Base-by-base conservation (phyloP, 257 asterid species). In the Cordia subcordata region DNA sequence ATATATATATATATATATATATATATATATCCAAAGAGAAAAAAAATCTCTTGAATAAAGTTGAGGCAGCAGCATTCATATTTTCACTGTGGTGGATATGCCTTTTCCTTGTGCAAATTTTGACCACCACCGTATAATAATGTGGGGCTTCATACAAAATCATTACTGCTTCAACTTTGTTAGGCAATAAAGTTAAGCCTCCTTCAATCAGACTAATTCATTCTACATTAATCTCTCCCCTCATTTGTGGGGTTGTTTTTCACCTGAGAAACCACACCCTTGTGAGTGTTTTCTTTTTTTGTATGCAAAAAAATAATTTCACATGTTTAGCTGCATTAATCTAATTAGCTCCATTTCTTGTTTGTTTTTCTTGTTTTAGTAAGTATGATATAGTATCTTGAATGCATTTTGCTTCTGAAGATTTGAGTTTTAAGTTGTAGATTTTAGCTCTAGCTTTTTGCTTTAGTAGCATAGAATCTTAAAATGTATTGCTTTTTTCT, bases 151-250 rank as follows among this genome's bases (percentile, higher is more conserved):
- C 62, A 51, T 68, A 60, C 69, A 37, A 58, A 69, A 75, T 82
- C 87, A 84, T 82, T 80, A 68, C 77, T 73, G 78, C 81, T 66
- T 71, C 85, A 68, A 60, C 90, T 77, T 84, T 81, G 73, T 71
- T 61, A 63, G 79, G 86, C 88, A 73, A 72, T 21, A 72, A 68
- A 76, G 79, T 75, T 72, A n/a, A 62, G 75, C 82, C 80, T 79
- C 74, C 69, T 72, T 65, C 65, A 53, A 47, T 64, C 69, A 44
- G 42, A 49, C 73, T 51, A 55, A 61, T 4, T 45, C 68, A 44
- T 57, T 67, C 49, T 27, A 46, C 62, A 66, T 72, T 55, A 23
- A 69, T 67, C 61, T 75, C 65, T 65, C 69, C n/a, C n/a, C 57
- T 50, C 23, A 55, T 66, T 44, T 16, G 21, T 10, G 27, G 62